Percentiles rank a stretch among this genome's conserved stretches.
Conservation (phyloP, 495 filamentous ascomycete genomes). For the Pseudoneurospora amorphoporcata region DNA sequence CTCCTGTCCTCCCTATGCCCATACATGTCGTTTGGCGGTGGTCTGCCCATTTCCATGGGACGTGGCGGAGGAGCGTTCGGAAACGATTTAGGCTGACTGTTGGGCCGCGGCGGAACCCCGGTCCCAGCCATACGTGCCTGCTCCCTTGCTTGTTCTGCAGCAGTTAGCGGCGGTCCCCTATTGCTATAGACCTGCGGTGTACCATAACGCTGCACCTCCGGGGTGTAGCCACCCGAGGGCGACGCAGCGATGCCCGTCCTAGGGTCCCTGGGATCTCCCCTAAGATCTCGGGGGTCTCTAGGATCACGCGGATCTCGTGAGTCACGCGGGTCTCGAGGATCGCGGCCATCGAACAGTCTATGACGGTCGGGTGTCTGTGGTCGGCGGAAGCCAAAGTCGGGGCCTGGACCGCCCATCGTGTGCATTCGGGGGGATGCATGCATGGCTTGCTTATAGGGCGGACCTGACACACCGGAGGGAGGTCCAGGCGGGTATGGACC, state of each 20-base stretch:
- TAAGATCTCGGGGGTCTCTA: not conserved
- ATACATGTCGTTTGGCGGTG: constrained; percentile 31
- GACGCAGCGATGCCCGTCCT: constrained; percentile 36
- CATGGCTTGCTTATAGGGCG: constrained; percentile 32
- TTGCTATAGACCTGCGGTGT: constrained; percentile 41
- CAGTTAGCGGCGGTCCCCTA: constrained; percentile 28
- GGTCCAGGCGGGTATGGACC: constrained; percentile 42
- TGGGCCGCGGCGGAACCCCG: constrained; percentile 37
- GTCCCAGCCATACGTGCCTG: constrained; percentile 26
- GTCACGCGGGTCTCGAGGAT: not conserved
- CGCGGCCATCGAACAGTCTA: constrained; percentile 34
- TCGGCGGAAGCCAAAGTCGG: constrained; percentile 55
- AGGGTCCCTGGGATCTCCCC: constrained; percentile 18
- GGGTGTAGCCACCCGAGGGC: constrained; percentile 39
- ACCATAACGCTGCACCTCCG: constrained; percentile 44
- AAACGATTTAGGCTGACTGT: constrained; percentile 41
- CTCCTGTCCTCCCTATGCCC: constrained; percentile 30
- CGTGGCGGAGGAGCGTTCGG: constrained; percentile 30
- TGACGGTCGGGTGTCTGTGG: constrained; percentile 67
- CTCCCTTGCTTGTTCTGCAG: constrained; percentile 32
- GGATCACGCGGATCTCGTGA: not conserved
- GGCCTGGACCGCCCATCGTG: constrained; percentile 8
- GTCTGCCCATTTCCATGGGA: constrained; percentile 28
- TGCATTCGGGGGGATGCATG: constrained; percentile 46
- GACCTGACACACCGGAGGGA: constrained; percentile 39